A percentile compares a stretch with the other conserved stretches of the same genome.
Conservation (phyloP, 1,284 basidiomycete genomes). For the Ceratobasidium theobromae region DNA sequence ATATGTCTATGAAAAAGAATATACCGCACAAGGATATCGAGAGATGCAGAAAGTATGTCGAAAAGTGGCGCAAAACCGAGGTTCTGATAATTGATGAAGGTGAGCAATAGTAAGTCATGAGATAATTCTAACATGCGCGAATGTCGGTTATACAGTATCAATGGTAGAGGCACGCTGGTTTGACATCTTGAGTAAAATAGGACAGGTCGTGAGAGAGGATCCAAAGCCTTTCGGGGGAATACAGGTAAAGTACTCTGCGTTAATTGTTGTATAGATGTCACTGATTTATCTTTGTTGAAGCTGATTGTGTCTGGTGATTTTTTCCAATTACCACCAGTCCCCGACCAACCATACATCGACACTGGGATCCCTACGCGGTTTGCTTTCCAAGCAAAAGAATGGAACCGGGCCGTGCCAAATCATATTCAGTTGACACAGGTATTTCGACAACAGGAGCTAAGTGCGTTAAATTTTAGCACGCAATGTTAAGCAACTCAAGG, state of each 20-base stretch:
- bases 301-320: constrained; percentile 91
- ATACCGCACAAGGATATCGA: too few relatives aligned
- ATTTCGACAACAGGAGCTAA: constrained; percentile 53
- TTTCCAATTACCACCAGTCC: constrained; percentile 90
- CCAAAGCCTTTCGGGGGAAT: constrained; percentile 87
- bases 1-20: too few relatives aligned
- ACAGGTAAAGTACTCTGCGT: constrained; percentile 54
- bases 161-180: constrained; percentile 96
- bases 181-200: constrained; percentile 79
- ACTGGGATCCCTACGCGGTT: constrained; percentile 50
- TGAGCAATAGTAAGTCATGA: constrained; percentile 42
- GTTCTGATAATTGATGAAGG: constrained; percentile 95
- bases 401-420: constrained; percentile 61
- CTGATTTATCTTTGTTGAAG: constrained; percentile 44
- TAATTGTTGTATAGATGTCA: background rate
- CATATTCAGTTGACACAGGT: constrained; percentile 64
- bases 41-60: too few relatives aligned
- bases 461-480: background rate
- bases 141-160: constrained; percentile 73
- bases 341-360: constrained; percentile 44
- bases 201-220: constrained; percentile 61
- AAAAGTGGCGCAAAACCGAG: constrained; percentile 52
- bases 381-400: constrained; percentile 81
- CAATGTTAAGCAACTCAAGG: background rate
- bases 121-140: background rate